Conservation (phyloP, 805 yeast genomes). For the Maudiozyma serrabonitensis region DNA sequence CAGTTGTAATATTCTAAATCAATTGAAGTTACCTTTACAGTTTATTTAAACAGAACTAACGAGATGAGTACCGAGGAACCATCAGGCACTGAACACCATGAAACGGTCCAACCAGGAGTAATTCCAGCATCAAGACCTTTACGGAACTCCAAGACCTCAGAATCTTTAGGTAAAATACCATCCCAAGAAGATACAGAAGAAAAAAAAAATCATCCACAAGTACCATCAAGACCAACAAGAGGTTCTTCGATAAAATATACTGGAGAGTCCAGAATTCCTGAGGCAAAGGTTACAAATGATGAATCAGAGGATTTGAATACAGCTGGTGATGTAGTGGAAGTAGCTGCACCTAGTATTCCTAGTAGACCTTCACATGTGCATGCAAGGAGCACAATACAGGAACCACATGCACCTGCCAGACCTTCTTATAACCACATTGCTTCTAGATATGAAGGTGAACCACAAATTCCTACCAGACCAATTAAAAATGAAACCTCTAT, state of each 20-base stretch:
- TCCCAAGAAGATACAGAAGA: background rate
- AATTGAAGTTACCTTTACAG: too few species aligned
- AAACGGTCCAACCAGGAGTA: background rate
- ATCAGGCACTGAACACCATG: background rate
- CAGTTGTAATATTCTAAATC: too few species aligned
- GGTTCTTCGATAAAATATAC: slow-evolving; percentile 1
- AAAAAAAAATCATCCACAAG: background rate
- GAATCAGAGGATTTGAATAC: background rate
- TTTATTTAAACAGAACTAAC: background rate
- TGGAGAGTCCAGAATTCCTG: background rate
- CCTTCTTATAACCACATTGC: background rate
- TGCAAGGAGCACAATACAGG: too few species aligned
- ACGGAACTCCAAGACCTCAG: background rate
- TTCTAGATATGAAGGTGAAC: background rate
- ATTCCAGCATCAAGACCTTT: background rate
- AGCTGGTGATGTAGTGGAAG: background rate
- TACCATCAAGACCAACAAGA: background rate
- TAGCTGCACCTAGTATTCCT: background rate
- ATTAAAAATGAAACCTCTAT: background rate
- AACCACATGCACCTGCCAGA: background rate
- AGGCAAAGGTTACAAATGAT: background rate
- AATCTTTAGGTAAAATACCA: background rate
- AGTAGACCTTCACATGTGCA: background rate
- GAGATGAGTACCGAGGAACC: background rate
- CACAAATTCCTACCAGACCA: background rate